Evolutionary conservation across 164 flowering plant genomes (phyloP), one percentile per base, ranked within the genome.

Genomic region (Aristolochia contorta): DNA sequence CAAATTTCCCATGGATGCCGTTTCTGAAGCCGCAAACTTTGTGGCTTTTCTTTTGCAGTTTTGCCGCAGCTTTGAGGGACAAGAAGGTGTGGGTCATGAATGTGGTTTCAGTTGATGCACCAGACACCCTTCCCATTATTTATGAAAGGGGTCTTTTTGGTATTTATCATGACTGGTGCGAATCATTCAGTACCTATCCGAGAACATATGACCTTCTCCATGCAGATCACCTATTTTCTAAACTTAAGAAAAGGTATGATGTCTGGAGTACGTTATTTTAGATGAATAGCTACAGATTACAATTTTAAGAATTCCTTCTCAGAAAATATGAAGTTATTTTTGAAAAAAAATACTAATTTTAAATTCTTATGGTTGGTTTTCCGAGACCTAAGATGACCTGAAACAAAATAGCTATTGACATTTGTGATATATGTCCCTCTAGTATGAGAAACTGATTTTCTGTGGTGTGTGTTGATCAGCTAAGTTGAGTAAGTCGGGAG

Each of bases 91-190:
- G 98, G 98, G 98, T 93, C 58, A 87, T 93, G 96, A 93, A 93
- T 69, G 85, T 92, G 46, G 92, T 93, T 14, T 18, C 87, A 20
- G 56, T 84, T 41, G 87, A 93, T 65, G 75, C 96, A 6, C 85
- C 96, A 8, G 98, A 93, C 70, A 93, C 98, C 7, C 87, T 93
- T 19, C 96, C 97, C 30, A 78, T 93, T 32, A 90, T 93, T 24
- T 93, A 84, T 52, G 98, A 93, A 56, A 83, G 98, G 30, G 98
- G 98, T 58, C 74, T 93, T 2, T 84, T 93, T 61, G 98, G 98
- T 4, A 83, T 89, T 0, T 93, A 93, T 58, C 98, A 93, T 63
- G 96, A 93, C 65, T 93, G 98, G 98, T 93, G 98, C 61, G 94
- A 93, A 72, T 87, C 98, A 21, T 90, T 89, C 72, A 90, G 79